These are phyloP conservation scores for Cladophialophora bantiana DNA, from an alignment of 2,329 filamentous ascomycete genomes.

Conservation along the genomic window DNA sequence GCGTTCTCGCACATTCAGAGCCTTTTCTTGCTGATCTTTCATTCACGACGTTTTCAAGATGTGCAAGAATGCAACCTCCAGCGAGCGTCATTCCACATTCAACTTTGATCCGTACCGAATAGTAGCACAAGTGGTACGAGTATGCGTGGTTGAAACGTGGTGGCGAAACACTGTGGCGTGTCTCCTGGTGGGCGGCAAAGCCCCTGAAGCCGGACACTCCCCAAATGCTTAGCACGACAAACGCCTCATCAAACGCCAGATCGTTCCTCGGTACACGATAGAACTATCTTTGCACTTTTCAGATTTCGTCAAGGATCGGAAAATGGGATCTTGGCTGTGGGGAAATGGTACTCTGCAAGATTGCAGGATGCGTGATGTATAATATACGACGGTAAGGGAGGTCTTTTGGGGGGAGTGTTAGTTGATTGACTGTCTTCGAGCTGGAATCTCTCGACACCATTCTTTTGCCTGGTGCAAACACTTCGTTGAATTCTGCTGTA, in stretches of 20 bases:
- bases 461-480: conserved; percentile 29
- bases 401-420: background rate
- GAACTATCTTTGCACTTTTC: background rate
- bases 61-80: background rate
- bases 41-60: too few relatives aligned
- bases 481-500: conserved; percentile 14
- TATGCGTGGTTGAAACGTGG: conserved; percentile 3
- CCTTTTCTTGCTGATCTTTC: too few relatives aligned
- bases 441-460: conserved; percentile 13
- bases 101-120: too few relatives aligned
- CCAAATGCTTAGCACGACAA: background rate
- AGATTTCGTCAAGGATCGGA: background rate
- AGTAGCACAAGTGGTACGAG: background rate
- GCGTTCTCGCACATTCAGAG: too few relatives aligned
- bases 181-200: background rate
- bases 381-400: background rate
- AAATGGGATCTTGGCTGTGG: background rate
- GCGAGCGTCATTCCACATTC: too few relatives aligned
- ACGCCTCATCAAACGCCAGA: conserved; percentile 2
- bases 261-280: conserved; percentile 8
- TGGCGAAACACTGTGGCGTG: background rate
- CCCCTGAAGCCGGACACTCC: background rate
- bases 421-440: background rate
- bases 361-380: background rate
- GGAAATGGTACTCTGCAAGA: background rate